A percentile compares a stretch with the other conserved stretches of the same genome.
phyloP scores from a whole-genome alignment of 108 stramenopile species.

The Cyclotella atomus region DNA sequence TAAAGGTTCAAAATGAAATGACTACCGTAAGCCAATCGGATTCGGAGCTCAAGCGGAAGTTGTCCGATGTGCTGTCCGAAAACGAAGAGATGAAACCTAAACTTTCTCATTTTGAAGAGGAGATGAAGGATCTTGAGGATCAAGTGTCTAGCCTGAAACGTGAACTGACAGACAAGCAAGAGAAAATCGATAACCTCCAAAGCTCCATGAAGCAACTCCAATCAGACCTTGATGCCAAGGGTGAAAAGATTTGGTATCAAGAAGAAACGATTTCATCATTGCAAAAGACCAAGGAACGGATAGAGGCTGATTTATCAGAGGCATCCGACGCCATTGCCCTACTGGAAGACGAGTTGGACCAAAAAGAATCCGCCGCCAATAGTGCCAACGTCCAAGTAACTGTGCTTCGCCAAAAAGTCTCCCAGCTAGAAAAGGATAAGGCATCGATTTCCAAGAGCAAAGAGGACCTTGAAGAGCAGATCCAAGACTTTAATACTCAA shows the following conservation, averaged over 20 bases:
- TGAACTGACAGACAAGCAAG: constrained; percentile 4
- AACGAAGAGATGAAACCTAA: constrained; percentile 17
- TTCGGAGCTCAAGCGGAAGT: not conserved
- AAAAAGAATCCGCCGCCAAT: constrained; percentile 31
- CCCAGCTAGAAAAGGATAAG: constrained; percentile 18
- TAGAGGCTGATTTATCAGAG: constrained; percentile 27
- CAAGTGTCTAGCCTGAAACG: constrained; percentile 3
- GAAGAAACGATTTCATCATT: constrained; percentile 31
- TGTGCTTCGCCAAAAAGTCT: constrained; percentile 26
- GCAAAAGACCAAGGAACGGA: constrained; percentile 19
- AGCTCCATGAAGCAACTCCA: not conserved
- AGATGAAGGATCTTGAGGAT: not conserved
- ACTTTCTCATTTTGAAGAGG: constrained; percentile 28
- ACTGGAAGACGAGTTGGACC: constrained; percentile 44
- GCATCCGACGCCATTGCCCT: constrained; percentile 31
- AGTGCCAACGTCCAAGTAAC: constrained; percentile 12
- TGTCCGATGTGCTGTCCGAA: not conserved
- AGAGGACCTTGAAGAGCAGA: constrained; percentile 10
- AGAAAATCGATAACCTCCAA: not conserved
- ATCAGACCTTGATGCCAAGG: constrained; percentile 12
- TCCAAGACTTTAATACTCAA: constrained; percentile 21
- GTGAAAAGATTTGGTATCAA: constrained; percentile 18
- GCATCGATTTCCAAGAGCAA: constrained; percentile 11
- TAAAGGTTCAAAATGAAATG: constrained; percentile 1
- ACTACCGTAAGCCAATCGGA: not conserved